Conservation (phyloP, 2,329 filamentous ascomycete genomes). For the Aspergillus neoniger region DNA sequence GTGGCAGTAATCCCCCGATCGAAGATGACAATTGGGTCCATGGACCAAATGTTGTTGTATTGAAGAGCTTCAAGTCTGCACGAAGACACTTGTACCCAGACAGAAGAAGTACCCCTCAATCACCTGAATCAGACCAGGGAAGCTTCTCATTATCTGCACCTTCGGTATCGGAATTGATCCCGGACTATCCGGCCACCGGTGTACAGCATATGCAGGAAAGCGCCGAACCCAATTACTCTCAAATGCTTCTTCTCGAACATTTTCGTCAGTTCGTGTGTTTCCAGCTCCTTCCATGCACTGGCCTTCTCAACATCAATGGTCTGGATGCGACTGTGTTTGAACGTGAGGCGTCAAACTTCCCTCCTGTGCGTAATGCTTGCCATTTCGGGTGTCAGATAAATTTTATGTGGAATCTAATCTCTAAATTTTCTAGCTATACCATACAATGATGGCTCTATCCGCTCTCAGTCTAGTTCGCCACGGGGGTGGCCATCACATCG, state of each 20-base stretch:
- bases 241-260: conserved; percentile 40
- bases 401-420: conserved; percentile 12
- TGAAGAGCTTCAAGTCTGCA: conserved; percentile 54
- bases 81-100: conserved; percentile 35
- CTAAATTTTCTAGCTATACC: conserved; percentile 48
- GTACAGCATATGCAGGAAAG: conserved; percentile 25
- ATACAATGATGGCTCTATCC: conserved; percentile 61
- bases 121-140: conserved; percentile 38
- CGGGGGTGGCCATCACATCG: conserved; percentile 49
- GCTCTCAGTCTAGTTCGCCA: conserved; percentile 54
- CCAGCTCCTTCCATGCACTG: conserved; percentile 38
- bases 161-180: conserved; percentile 18
- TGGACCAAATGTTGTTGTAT: conserved; percentile 54
- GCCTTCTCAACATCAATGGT: conserved; percentile 22
- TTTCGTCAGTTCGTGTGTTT: conserved; percentile 46
- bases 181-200: conserved; percentile 17
- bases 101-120: conserved; percentile 33
- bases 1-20: conserved; percentile 31
- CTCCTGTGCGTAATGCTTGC: conserved; percentile 48
- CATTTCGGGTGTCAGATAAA: neutral
- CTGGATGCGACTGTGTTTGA: conserved; percentile 49
- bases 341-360: conserved; percentile 51
- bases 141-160: conserved; percentile 29
- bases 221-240: conserved; percentile 30
- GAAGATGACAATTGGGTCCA: conserved; percentile 23